A percentile compares a stretch with the other conserved stretches of the same genome.
Evolutionary conservation across 176 grass and related monocot species (phyloP).

Genomic region (Raddia distichophylla): DNA sequence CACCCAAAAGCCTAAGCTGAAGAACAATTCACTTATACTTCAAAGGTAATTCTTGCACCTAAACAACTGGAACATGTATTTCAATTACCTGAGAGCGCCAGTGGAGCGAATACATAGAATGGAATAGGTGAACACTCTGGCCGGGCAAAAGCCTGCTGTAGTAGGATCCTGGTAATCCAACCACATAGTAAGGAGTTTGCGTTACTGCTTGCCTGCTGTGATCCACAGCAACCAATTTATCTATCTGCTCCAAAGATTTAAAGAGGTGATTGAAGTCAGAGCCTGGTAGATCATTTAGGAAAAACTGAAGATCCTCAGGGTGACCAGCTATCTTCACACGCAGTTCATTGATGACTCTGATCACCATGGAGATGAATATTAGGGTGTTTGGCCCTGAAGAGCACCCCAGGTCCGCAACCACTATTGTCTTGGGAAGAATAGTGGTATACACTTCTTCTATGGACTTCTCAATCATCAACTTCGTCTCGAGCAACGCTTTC

Average conservation of each 20-base stretch:
- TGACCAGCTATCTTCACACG: not conserved
- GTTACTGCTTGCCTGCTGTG: not conserved
- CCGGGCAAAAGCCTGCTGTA: constrained; percentile 51
- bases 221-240: constrained; percentile 2
- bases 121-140: constrained; percentile 54
- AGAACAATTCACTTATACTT: no score
- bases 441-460: constrained; percentile 19
- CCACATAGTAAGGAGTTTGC: constrained; percentile 19
- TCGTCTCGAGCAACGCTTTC: constrained; percentile 40
- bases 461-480: constrained; percentile 29
- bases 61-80: no score
- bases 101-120: constrained; percentile 44
- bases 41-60: no score
- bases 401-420: constrained; percentile 55
- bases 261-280: constrained; percentile 72
- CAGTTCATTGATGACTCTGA: not conserved
- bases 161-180: constrained; percentile 46
- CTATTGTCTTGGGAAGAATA: constrained; percentile 29
- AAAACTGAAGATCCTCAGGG: constrained; percentile 57
- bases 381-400: constrained; percentile 52
- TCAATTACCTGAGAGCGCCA: constrained; percentile 62
- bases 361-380: constrained; percentile 35
- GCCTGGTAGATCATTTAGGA: constrained; percentile 60
- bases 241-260: not conserved
- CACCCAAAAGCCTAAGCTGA: no score